Evolutionary conservation across 139 green algal species (phyloP), one percentile per base, ranked within the genome.

Genomic region (Coelastrella sp.): DNA sequence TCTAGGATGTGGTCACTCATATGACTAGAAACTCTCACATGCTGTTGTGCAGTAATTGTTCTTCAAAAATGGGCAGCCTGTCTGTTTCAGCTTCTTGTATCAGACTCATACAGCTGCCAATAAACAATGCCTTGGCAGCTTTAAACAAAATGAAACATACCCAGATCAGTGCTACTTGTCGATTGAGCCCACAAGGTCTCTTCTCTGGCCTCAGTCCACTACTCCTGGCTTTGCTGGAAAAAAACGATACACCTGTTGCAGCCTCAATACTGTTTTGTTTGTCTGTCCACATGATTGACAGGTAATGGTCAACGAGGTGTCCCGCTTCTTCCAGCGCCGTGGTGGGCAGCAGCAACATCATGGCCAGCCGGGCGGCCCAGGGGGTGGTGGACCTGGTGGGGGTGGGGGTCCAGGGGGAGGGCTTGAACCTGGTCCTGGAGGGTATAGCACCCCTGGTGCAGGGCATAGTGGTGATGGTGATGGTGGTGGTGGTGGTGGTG

Each of bases 231-330:
- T 0, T 57, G 8, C 25, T 14, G 74, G 0, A 0, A 49, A 49
- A 3, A 49, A 49, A 49, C 1, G 35, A 49, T 49, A 3, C 35
- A 1, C 35, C 27, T 82, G 25, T 57, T 63, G 27, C 76, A 8
- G 9, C 76, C 49, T 56, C 11, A 61, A 0, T 57, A 6, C 78
- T 63, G n/a, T n/a, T 35, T 56, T 63, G 14, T 20, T n/a, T n/a
- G 60, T 35, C 49, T 66, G 78, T 8, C 14, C 19, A 35, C 25
- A n/a, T 17, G 35, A 5, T 49, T 0, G 57, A 25, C 84, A 88
- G 84, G 35, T 92, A n/a, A 91, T 95, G 87, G 80, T 92, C 60
- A 83, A 78, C 0, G 93, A 93, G 90, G 90, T 96, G 49, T 90
- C 73, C 3, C 90, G 89, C 75, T 96, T 95, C 90, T 94, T 95